phyloP scores from a whole-genome alignment of 176 grass and related monocot genomes.

The Musa acuminata region DNA sequence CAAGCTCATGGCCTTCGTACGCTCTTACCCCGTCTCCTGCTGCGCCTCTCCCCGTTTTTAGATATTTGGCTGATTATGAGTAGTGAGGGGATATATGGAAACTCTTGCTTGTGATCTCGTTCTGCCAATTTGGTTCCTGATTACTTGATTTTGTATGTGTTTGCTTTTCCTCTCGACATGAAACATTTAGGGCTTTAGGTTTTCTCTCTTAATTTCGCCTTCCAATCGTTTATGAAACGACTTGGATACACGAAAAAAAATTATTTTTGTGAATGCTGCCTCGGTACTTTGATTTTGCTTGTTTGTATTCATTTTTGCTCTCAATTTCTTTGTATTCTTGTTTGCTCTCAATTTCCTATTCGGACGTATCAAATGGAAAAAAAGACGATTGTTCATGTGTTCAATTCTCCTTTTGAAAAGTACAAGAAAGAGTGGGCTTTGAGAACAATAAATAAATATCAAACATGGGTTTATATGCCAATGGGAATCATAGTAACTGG shows the following conservation, averaged over 20 bases:
- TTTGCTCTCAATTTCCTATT: too few species aligned
- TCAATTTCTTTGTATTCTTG: background rate
- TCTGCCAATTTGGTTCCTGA: background rate
- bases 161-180: background rate
- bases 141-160: background rate
- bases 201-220: background rate
- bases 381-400: too few species aligned
- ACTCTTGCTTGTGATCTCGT: too few species aligned
- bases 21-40: background rate
- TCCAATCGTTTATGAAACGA: background rate
- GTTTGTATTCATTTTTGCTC: too few species aligned
- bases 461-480: too few species aligned
- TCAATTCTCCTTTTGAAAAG: too few species aligned
- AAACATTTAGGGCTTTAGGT: background rate
- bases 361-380: too few species aligned
- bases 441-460: too few species aligned
- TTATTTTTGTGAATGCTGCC: background rate
- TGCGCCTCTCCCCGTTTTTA: background rate
- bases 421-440: too few species aligned
- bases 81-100: background rate
- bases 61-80: background rate
- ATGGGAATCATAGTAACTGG: too few species aligned
- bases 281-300: too few species aligned
- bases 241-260: background rate
- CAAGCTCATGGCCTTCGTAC: constrained; percentile 83